These are phyloP conservation scores for Panaeolus cyanescens DNA, from an alignment of 768 basidiomycete genomes.

Conservation along the genomic window DNA sequence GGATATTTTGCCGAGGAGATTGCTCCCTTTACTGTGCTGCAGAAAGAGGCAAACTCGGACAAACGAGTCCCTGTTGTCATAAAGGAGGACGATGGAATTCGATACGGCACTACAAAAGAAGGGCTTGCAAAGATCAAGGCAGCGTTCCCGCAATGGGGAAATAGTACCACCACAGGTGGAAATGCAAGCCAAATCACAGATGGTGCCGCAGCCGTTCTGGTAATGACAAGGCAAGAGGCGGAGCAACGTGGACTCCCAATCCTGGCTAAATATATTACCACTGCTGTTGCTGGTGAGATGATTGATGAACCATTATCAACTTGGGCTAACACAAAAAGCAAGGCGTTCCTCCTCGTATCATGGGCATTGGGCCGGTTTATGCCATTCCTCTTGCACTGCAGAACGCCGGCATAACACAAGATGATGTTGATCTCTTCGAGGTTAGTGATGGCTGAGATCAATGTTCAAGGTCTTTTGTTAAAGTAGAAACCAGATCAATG, in stretches of 20 bases:
- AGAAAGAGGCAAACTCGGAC: slow-evolving; percentile 58
- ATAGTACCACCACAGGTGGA: slow-evolving; percentile 74
- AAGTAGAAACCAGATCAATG: slow-evolving; percentile 66
- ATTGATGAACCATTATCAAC: background rate
- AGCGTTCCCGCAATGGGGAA: slow-evolving; percentile 86
- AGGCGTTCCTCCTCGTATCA: slow-evolving; percentile 80
- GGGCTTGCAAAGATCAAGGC: slow-evolving; percentile 61
- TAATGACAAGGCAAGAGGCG: slow-evolving; percentile 83
- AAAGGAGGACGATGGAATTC: slow-evolving; percentile 75
- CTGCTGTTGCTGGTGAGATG: slow-evolving; percentile 61
- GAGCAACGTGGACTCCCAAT: slow-evolving; percentile 72
- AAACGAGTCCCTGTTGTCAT: slow-evolving; percentile 54
- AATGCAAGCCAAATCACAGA: slow-evolving; percentile 88
- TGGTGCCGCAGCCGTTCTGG: slow-evolving; percentile 76
- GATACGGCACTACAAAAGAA: slow-evolving; percentile 72
- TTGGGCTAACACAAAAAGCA: background rate
- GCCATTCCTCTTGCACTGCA: slow-evolving; percentile 83
- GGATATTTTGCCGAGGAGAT: slow-evolving; percentile 73
- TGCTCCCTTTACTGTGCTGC: slow-evolving; percentile 71
- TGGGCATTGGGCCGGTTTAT: slow-evolving; percentile 84
- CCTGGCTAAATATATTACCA: slow-evolving; percentile 79
- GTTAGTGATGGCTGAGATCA: slow-evolving; percentile 29
- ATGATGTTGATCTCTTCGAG: slow-evolving; percentile 83
- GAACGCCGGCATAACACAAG: slow-evolving; percentile 60
- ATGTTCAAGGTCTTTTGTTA: background rate